A percentile compares a stretch with the other conserved stretches of the same genome.
phyloP scores from a whole-genome alignment of 257 asterid species.

The Ilex aquifolium region DNA sequence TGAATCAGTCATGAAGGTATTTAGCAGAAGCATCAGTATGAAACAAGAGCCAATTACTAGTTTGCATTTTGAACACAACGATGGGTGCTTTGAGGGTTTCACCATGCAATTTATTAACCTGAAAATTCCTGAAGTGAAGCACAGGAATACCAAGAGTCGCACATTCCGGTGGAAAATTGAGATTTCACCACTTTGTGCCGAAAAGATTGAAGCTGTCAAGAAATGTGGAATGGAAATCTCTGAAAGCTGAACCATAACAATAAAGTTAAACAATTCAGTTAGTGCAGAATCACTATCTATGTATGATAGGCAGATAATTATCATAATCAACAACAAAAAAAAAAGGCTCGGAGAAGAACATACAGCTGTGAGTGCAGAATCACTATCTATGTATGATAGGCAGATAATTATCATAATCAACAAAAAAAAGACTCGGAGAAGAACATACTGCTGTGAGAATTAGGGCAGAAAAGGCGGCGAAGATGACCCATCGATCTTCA shows the following conservation, averaged over 20 bases:
- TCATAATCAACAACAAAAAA: too few species aligned
- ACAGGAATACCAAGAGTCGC: slow-evolving; percentile 54
- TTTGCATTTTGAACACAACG: slow-evolving; percentile 24
- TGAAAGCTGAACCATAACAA: slow-evolving; percentile 54
- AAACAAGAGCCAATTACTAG: slow-evolving; percentile 5
- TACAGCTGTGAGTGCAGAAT: too few species aligned
- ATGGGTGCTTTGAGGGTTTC: slow-evolving; percentile 23
- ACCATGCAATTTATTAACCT: slow-evolving; percentile 48
- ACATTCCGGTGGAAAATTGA: slow-evolving; percentile 67
- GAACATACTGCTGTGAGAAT: slow-evolving; percentile 68
- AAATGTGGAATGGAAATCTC: slow-evolving; percentile 86
- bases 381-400: too few species aligned
- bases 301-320: too few species aligned
- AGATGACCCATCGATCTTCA: slow-evolving; percentile 79
- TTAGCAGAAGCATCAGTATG: background rate
- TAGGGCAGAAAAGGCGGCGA: slow-evolving; percentile 69
- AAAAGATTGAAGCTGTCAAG: slow-evolving; percentile 84
- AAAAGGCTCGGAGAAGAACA: too few species aligned
- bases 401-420: too few species aligned
- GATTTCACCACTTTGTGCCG: slow-evolving; percentile 72
- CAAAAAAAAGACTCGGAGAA: too few species aligned
- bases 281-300: background rate
- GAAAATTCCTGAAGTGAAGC: slow-evolving; percentile 79
- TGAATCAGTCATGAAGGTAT: slow-evolving; percentile 2
- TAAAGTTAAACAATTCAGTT: too few species aligned